Evolutionary conservation across 305 asterid genomes (phyloP), one percentile per base, ranked within the genome.

Genomic region (Ajuga reptans): DNA sequence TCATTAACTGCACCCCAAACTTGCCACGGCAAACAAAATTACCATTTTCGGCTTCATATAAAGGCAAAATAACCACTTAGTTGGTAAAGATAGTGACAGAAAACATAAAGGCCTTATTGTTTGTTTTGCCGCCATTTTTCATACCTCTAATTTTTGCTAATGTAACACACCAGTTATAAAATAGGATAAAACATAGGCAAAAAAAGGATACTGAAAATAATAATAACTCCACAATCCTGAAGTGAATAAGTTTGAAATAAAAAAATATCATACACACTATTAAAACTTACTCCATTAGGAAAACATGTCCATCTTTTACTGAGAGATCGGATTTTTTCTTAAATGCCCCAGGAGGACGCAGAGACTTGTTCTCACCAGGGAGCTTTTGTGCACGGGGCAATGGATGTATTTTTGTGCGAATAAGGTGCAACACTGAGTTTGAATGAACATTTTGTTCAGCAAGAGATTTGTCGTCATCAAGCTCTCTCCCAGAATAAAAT

Each of bases 281-380:
- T 45, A 51, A 41, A 68, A 85, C 99, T 84, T 91, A 94, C 99
- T 94, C 99, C 98, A 89, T 91, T 46, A 94, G 79, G 84, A 87
- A 94, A 72, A 94, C 88, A 77, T 88, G 99, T 31, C 99, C 99
- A 80, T 94, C 99, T 84, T 91, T 94, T 33, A 79, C 96, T 4
- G 99, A 94, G 75, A 94, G 97, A 81, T 94, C 99, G 46, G 99
- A 84, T 82, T 89, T 94, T 82, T 91, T 94, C 89, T 91, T 94
- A 79, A 94, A 94, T 49, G 99, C 99, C 78, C 99, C 99, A 68
- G 99, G 99, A 75, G 99, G 99, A 67, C 98, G 98, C 79, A 82
- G 72, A 55, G 99, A 89, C 84, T 88, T 94, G 81, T 94, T 91
- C 82, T 88, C 94, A 47, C 99, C 92, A 12, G 99, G 99, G 72